These are phyloP conservation scores for Fusarium hostae DNA, from an alignment of 2,329 filamentous ascomycete species.

Conservation along the genomic window DNA sequence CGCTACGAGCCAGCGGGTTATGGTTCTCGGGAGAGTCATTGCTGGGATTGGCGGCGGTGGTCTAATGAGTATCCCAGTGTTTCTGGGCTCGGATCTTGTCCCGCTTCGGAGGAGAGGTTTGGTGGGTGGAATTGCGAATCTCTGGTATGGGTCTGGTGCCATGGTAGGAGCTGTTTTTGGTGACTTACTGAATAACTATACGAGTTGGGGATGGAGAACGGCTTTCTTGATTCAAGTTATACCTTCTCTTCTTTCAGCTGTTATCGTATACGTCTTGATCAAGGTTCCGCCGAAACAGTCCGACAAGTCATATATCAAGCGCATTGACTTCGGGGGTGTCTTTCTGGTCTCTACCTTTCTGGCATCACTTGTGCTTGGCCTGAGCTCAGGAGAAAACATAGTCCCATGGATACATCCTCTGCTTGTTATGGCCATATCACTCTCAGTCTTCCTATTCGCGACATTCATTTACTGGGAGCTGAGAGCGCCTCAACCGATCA, in stretches of 20 bases:
- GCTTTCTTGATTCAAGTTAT: neutral
- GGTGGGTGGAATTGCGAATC: neutral
- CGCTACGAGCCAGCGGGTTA: conserved; percentile 68
- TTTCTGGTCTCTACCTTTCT: conserved; percentile 69
- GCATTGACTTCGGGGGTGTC: conserved; percentile 79
- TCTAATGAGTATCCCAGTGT: conserved; percentile 72
- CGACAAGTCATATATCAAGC: conserved; percentile 69
- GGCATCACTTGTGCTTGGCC: conserved; percentile 74
- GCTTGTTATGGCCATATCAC: conserved; percentile 69
- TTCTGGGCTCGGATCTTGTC: conserved; percentile 72
- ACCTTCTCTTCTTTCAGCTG: neutral
- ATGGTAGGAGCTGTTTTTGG: conserved; percentile 10
- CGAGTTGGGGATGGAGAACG: neutral
- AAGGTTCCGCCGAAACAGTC: conserved; percentile 74
- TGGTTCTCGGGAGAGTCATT: conserved; percentile 78
- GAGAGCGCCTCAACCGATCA: conserved; percentile 74
- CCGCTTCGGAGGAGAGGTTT: conserved; percentile 64
- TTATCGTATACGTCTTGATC: neutral
- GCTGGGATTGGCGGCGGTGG: conserved; percentile 82
- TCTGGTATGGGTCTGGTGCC: neutral
- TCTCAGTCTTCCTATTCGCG: conserved; percentile 67
- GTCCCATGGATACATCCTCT: conserved; percentile 80
- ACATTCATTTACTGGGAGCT: conserved; percentile 74
- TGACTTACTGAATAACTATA: conserved; percentile 2
- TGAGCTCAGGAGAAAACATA: conserved; percentile 79